phyloP scores from a whole-genome alignment of 2,329 filamentous ascomycete genomes.

The Colletotrichum lentis region DNA sequence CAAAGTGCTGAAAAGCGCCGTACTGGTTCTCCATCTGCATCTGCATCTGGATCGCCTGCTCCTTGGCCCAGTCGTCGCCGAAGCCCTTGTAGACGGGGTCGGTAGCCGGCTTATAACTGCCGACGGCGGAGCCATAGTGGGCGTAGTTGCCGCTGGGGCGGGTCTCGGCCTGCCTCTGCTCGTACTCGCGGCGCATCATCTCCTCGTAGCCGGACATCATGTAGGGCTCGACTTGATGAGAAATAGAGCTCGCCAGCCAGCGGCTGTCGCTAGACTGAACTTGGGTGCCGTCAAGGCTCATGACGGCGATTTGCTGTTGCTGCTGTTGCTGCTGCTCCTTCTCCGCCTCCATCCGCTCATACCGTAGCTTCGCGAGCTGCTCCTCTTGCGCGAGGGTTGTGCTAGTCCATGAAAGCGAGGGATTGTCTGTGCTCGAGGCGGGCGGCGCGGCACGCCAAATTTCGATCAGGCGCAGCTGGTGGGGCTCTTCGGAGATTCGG shows the following conservation, averaged over 20 bases:
- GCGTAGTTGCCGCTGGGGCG: slow-evolving; percentile 54
- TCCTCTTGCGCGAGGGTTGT: slow-evolving; percentile 67
- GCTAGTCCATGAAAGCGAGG: slow-evolving; percentile 61
- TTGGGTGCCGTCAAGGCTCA: slow-evolving; percentile 64
- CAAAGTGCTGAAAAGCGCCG: slow-evolving; percentile 64
- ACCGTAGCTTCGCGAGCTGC: slow-evolving; percentile 67
- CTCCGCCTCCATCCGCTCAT: slow-evolving; percentile 54
- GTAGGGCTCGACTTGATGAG: slow-evolving; percentile 76
- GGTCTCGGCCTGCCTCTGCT: slow-evolving; percentile 48
- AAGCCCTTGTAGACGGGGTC: slow-evolving; percentile 72
- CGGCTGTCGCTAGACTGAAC: slow-evolving; percentile 62
- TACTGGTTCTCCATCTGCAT: slow-evolving; percentile 74
- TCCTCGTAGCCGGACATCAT: slow-evolving; percentile 83
- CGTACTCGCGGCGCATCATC: slow-evolving; percentile 70
- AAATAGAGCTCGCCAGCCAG: slow-evolving; percentile 53
- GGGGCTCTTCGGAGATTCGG: slow-evolving; percentile 74
- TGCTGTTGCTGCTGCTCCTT: slow-evolving; percentile 46
- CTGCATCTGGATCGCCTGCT: slow-evolving; percentile 60
- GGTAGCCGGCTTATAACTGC: slow-evolving; percentile 53
- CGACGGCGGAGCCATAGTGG: slow-evolving; percentile 54
- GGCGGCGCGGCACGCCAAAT: slow-evolving; percentile 86
- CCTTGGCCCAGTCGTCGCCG: slow-evolving; percentile 42
- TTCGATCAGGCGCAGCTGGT: slow-evolving; percentile 79
- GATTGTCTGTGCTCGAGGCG: slow-evolving; percentile 62
- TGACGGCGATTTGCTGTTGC: slow-evolving; percentile 50